Evolutionary conservation across 2,329 filamentous ascomycete species (phyloP).

Genomic region (Helminthosporium solani): DNA sequence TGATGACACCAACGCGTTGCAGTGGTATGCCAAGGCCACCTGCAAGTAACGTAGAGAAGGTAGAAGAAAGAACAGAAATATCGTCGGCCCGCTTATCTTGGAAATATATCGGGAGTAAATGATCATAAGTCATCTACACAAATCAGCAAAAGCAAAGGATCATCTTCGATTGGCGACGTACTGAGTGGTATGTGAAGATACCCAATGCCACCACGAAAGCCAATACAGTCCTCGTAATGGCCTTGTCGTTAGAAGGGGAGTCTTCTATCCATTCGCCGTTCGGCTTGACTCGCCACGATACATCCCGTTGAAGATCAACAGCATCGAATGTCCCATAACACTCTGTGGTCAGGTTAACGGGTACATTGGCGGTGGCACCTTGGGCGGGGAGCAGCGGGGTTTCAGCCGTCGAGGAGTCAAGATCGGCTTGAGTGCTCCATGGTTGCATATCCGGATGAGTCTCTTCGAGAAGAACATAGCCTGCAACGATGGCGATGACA

Average conservation of each 20-base stretch:
- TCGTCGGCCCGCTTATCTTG: constrained; percentile 65
- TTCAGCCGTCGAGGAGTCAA: constrained; percentile 54
- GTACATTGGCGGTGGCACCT: constrained; percentile 70
- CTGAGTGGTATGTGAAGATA: constrained; percentile 87
- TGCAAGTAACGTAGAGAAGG: constrained; percentile 39
- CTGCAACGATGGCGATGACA: constrained; percentile 73
- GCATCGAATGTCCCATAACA: constrained; percentile 73
- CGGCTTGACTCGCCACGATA: constrained; percentile 53
- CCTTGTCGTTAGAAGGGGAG: constrained; percentile 41
- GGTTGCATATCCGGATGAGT: constrained; percentile 83
- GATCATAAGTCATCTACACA: constrained; percentile 78
- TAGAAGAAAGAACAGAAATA: constrained; percentile 30
- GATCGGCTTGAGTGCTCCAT: constrained; percentile 43
- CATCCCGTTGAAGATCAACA: constrained; percentile 56
- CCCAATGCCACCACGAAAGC: constrained; percentile 79
- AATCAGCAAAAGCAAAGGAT: background rate
- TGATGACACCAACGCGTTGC: constrained; percentile 66
- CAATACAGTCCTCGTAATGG: constrained; percentile 65
- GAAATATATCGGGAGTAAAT: constrained; percentile 88
- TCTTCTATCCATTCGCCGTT: constrained; percentile 51
- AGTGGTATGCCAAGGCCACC: constrained; percentile 68
- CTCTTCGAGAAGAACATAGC: constrained; percentile 81
- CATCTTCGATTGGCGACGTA: constrained; percentile 11
- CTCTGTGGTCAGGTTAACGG: constrained; percentile 73
- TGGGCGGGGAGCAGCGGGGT: constrained; percentile 76